Conservation (phyloP, 805 yeast species). For the Sugiyamaella mastotermitis region DNA sequence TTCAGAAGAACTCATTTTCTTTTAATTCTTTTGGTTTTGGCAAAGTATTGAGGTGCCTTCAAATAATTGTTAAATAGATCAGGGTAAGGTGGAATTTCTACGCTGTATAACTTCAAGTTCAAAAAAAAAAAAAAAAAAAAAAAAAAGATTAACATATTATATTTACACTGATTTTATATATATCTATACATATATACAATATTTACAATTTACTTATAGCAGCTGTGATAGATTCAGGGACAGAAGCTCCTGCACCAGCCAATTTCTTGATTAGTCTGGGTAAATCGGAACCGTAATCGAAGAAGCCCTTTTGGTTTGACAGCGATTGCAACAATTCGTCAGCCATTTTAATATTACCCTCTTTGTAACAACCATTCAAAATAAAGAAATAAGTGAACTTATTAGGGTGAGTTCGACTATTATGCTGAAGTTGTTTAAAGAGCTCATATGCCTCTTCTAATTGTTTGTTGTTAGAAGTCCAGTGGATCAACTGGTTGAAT, state of each 20-base stretch:
- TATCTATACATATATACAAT: conserved; percentile 1
- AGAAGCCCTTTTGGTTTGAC: conserved; percentile 6
- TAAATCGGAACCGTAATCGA: conserved; percentile 11
- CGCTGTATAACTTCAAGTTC: too few relatives aligned
- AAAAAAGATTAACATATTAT: too few relatives aligned
- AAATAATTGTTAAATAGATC: too few relatives aligned
- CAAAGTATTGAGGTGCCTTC: too few relatives aligned
- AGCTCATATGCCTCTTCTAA: conserved; percentile 19
- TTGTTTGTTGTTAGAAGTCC: conserved; percentile 17
- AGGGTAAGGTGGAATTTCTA: too few relatives aligned
- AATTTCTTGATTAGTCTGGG: conserved; percentile 9
- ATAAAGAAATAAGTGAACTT: conserved; percentile 25
- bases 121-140: too few relatives aligned
- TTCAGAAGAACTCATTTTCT: too few relatives aligned
- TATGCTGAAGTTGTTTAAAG: conserved; percentile 14
- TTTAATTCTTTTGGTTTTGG: too few relatives aligned
- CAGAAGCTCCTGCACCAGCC: conserved; percentile 5
- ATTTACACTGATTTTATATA: too few relatives aligned
- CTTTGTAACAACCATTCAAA: conserved; percentile 14
- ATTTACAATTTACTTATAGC: conserved; percentile 4
- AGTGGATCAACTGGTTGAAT: conserved; percentile 28
- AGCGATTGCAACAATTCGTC: conserved; percentile 2
- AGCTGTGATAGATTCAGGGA: conserved; percentile 4
- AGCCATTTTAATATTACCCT: conserved; percentile 9
- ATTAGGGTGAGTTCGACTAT: conserved; percentile 22